Evolutionary conservation across 768 basidiomycete genomes (phyloP).

Genomic region (Mycena epipterygia): DNA sequence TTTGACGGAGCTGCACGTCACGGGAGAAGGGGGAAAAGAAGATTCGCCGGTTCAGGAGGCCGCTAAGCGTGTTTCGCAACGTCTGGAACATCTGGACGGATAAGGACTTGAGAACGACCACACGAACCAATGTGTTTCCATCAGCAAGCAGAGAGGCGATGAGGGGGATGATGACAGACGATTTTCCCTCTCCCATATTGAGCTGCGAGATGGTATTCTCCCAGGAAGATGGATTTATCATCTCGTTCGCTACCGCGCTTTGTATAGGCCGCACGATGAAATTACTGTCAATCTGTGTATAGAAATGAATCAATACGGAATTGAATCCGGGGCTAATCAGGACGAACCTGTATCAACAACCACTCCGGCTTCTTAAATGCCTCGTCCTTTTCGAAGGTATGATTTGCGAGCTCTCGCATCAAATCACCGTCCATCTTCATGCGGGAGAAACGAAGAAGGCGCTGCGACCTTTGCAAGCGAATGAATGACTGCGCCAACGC

Average conservation of each 20-base stretch:
- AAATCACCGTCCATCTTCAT: slow-evolving; percentile 47
- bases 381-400: slow-evolving; percentile 25
- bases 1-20: slow-evolving; percentile 40
- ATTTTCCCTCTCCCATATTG: slow-evolving; percentile 74
- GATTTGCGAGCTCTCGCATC: slow-evolving; percentile 43
- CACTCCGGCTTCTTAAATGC: slow-evolving; percentile 51
- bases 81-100: slow-evolving; percentile 63
- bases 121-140: slow-evolving; percentile 57
- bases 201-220: slow-evolving; percentile 61
- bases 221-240: slow-evolving; percentile 50
- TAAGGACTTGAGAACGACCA: slow-evolving; percentile 65
- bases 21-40: slow-evolving; percentile 67
- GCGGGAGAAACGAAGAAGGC: slow-evolving; percentile 45
- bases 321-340: neutral
- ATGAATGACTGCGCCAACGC: slow-evolving; percentile 46
- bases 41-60: slow-evolving; percentile 60
- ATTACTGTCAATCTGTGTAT: slow-evolving; percentile 58
- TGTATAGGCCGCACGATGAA: slow-evolving; percentile 60
- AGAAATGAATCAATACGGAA: slow-evolving; percentile 2
- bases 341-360: slow-evolving; percentile 59
- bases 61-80: slow-evolving; percentile 58
- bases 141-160: slow-evolving; percentile 56
- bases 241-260: slow-evolving; percentile 20
- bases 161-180: slow-evolving; percentile 64
- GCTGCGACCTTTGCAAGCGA: slow-evolving; percentile 52